phyloP scores from a whole-genome alignment of 2,329 filamentous ascomycete species.

The Diplodia mutila region DNA sequence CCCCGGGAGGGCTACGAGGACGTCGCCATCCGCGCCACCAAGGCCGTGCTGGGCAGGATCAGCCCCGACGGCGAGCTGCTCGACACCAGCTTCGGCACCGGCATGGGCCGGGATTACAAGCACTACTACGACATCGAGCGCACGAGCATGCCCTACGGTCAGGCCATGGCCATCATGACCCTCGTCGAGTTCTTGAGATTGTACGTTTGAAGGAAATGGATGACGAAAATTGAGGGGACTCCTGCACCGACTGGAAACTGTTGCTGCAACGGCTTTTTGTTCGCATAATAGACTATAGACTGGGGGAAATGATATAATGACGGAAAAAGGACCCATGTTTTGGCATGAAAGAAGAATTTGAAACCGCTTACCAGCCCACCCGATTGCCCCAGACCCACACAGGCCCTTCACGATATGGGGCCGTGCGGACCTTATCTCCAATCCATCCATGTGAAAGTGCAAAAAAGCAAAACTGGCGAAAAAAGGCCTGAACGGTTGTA shows the following conservation, averaged over 20 bases:
- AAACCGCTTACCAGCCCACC: slow-evolving; percentile 19
- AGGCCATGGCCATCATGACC: slow-evolving; percentile 84
- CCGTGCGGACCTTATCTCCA: background rate
- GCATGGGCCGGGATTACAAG: slow-evolving; percentile 72
- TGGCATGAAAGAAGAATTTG: slow-evolving; percentile 1
- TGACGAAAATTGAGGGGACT: background rate
- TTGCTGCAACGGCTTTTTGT: background rate
- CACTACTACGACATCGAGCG: slow-evolving; percentile 77
- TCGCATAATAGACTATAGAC: slow-evolving; percentile 15
- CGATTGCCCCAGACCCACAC: background rate
- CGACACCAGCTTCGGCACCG: slow-evolving; percentile 78
- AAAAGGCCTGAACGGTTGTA: background rate
- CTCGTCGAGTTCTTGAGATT: slow-evolving; percentile 72
- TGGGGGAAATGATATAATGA: slow-evolving; percentile 3
- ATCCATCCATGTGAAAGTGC: background rate
- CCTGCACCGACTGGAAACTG: background rate
- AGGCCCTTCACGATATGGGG: background rate
- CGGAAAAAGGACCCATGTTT: background rate
- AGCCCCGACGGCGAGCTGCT: slow-evolving; percentile 69
- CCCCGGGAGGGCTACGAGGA: slow-evolving; percentile 61
- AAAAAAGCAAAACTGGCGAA: background rate
- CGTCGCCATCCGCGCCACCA: slow-evolving; percentile 67
- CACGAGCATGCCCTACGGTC: slow-evolving; percentile 83
- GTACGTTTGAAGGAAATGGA: slow-evolving; percentile 40
- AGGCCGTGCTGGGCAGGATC: slow-evolving; percentile 69